Evolutionary conservation across 73 alveolate species (phyloP), one percentile per base, ranked within the genome.

Genomic region (Paraurostyla sp.): DNA sequence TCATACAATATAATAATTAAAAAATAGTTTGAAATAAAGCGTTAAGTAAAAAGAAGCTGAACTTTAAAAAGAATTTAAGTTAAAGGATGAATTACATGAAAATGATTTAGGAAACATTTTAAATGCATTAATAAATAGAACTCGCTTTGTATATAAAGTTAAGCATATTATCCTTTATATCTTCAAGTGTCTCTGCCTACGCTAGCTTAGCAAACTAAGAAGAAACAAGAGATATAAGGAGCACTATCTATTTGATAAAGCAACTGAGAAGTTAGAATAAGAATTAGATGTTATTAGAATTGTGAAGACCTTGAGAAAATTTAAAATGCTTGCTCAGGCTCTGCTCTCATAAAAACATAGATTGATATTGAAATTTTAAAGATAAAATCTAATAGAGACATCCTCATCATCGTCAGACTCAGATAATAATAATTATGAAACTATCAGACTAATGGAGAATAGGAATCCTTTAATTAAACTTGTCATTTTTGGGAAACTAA

Each of bases 381-480:
- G 80, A 22, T 36, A 16, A 16, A 62, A 62, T 62, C 30, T 62
- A 32, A 62, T 62, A 6, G 80, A 62, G 30, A 62, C 80, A 9
- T 4, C 16, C 27, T 62, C 80, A 29, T 62, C 80, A 7, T 62
- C 80, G 6, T 62, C 80, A 23, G 80, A 62, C 27, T 62, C 80
- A 29, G 80, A 62, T 62, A 50, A 62, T 36, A 25, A 62, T 29
- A 62, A 62, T 4, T 4, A 23, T n/a, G 15, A 62, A 29, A 36
- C 48, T 29, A 7, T 25, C 3, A 23, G 43, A 11, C 30, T 62
- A 29, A 62, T 62, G 80, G 80, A 62, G 54, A 62, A 25, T 22
- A 62, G 29, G 29, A 62, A 62, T 22, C 80, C 80, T 3, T 13
- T 62, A 7, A 36, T 62, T 23, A 62, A 50, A 32, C 52, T 62